Base-by-base conservation (phyloP, 148 eudicot species). In the Cornus suecica region DNA sequence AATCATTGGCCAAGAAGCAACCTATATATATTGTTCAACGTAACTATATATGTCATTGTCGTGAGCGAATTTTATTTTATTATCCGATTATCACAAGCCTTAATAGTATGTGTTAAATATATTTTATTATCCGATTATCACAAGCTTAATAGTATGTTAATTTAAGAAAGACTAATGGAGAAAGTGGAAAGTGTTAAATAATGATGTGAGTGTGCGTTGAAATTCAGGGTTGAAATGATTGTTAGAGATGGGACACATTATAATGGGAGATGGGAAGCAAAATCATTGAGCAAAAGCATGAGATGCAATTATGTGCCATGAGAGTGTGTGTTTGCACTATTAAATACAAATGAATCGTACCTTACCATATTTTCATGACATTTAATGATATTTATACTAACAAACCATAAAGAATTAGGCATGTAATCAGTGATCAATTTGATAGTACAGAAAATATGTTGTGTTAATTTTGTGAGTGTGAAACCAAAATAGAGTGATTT, bases 201-300 rank as follows among this genome's bases (percentile, higher is more conserved):
- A 37, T 37, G 8, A 37, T 3, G 7, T 37, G 42, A 6, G 42
- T 37, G 42, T 37, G 42, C 42, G 68, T 62, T 34, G 68, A 63
- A 41, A 41, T 10, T 37, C 1, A n/a, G 11, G 20, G 61, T 62
- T 18, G 68, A 52, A 58, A 67, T 65, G 76, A 66, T 72, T 41
- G 52, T 30, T 30, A 23, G 66, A 56, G 71, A 29, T 26, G 14
- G 10, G 42, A 37, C 42, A 37, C 42, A 6, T 37, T 37, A 37
- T 37, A 37, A 37, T 6, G 42, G 29, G 45, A 65, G 81, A 11
- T 66, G 81, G 81, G 77, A 73, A 74, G 69, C 81, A 73, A 61
- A 67, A 79, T 79, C 63, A 79, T 79, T 79, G 68, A 45, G 77
- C 81, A 73, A 68, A 63, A 60, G 74, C 65, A 71, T 74, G 69